Conservation (phyloP, 768 basidiomycete species). For the Leucocoprinus sp. region DNA sequence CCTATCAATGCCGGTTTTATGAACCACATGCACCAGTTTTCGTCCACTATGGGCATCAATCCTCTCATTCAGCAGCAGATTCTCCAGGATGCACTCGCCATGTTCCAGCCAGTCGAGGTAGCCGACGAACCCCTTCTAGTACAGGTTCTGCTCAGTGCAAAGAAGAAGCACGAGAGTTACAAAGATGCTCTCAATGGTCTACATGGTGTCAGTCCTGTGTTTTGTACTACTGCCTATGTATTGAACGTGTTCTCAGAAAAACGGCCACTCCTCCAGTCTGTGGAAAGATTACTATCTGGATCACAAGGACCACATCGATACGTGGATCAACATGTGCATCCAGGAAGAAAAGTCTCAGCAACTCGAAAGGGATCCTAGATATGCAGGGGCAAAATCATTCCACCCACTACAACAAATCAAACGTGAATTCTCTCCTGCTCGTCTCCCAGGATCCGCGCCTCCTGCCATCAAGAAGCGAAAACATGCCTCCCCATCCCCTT, state of each 20-base stretch:
- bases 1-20: constrained; percentile 27
- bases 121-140: constrained; percentile 56
- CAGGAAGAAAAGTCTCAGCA: constrained; percentile 18
- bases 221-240: constrained; percentile 3
- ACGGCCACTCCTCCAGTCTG: constrained; percentile 46
- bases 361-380: constrained; percentile 9
- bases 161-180: constrained; percentile 40
- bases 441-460: constrained; percentile 3
- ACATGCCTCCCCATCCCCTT: constrained; percentile 1
- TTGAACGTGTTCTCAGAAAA: constrained; percentile 25
- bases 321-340: constrained; percentile 29
- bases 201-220: constrained; percentile 44
- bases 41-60: constrained; percentile 27
- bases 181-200: constrained; percentile 60
- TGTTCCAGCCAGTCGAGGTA: constrained; percentile 44
- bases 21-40: constrained; percentile 27
- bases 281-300: constrained; percentile 83
- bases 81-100: constrained; percentile 45
- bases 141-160: constrained; percentile 34
- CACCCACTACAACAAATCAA: constrained; percentile 10
- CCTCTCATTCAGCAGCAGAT: constrained; percentile 44
- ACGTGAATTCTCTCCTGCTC: constrained; percentile 14
- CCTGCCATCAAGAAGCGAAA: constrained; percentile 7
- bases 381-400: background rate
- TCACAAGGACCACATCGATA: constrained; percentile 53